Evolutionary conservation across 768 basidiomycete genomes (phyloP).

Genomic region (Plicaturopsis crispa): DNA sequence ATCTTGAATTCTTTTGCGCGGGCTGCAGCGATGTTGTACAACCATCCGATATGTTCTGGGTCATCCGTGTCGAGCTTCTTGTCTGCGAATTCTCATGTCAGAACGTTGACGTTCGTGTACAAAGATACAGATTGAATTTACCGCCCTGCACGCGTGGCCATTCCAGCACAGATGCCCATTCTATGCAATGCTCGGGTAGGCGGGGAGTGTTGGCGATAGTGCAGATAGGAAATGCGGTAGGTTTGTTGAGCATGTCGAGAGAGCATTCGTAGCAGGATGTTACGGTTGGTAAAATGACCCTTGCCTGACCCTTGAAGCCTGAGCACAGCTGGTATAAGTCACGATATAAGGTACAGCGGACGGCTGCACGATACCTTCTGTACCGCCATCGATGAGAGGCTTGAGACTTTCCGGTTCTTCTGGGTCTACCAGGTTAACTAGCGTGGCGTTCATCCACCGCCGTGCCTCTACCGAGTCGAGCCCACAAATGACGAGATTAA

Average conservation of each 20-base stretch:
- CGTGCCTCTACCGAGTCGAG: conserved; percentile 96
- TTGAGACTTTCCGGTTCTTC: conserved; percentile 91
- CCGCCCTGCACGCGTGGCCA: conserved; percentile 95
- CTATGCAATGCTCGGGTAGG: conserved; percentile 97
- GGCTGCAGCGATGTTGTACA: conserved; percentile 70
- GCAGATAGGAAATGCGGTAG: conserved; percentile 94
- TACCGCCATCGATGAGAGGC: conserved; percentile 96
- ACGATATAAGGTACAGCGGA: background rate
- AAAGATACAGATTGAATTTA: conserved; percentile 22
- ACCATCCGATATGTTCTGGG: conserved; percentile 93
- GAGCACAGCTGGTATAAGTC: conserved; percentile 3
- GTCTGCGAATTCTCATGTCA: conserved; percentile 35
- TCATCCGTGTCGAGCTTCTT: conserved; percentile 97
- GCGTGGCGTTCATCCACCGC: conserved; percentile 97
- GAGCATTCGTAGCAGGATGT: conserved; percentile 98
- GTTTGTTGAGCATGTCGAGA: conserved; percentile 97
- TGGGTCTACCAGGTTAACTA: conserved; percentile 91
- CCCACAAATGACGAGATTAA: conserved; percentile 95
- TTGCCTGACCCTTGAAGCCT: conserved; percentile 99
- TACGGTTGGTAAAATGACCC: conserved; percentile 92
- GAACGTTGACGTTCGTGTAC: conserved; percentile 1
- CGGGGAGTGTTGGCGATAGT: conserved; percentile 99
- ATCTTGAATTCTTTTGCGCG: conserved; percentile 95
- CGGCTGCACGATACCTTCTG: too few species aligned
- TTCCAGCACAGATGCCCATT: conserved; percentile 98